Conservation (phyloP, 768 basidiomycete genomes). For the Lentinula sp. region DNA sequence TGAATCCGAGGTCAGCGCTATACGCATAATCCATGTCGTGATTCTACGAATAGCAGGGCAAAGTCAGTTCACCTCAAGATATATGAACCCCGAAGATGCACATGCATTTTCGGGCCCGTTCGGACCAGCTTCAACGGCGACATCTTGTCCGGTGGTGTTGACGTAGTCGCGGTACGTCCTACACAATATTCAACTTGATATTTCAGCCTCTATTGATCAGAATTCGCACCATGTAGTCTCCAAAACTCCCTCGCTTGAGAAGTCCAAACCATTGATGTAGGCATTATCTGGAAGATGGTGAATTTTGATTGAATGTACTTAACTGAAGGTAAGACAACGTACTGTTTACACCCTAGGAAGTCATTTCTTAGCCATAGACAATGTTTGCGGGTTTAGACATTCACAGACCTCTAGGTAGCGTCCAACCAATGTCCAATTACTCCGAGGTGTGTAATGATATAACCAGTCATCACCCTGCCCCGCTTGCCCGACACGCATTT, state of each 20-base stretch:
- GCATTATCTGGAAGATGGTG: slow-evolving; percentile 22
- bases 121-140: slow-evolving; percentile 30
- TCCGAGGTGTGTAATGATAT: slow-evolving; percentile 23
- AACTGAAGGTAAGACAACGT: not conserved
- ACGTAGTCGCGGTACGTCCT: slow-evolving; percentile 34
- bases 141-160: slow-evolving; percentile 29
- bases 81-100: not conserved
- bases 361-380: not conserved
- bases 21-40: slow-evolving; percentile 28
- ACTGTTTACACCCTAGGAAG: slow-evolving; percentile 28
- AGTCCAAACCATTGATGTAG: slow-evolving; percentile 31
- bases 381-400: not conserved
- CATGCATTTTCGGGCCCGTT: slow-evolving; percentile 32
- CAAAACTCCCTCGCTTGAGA: slow-evolving; percentile 11
- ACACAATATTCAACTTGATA: not conserved
- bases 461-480: slow-evolving; percentile 32
- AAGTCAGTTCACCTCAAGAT: not conserved
- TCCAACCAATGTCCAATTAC: slow-evolving; percentile 23
- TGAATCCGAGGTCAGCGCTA: slow-evolving; percentile 21
- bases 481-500: slow-evolving; percentile 27
- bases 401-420: slow-evolving; percentile 24
- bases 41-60: slow-evolving; percentile 17
- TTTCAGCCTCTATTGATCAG: not conserved
- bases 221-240: slow-evolving; percentile 23
- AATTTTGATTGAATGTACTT: not conserved